phyloP scores from a whole-genome alignment of 371 early-diverging fungal species.

The Zopfochytrium polystomum region DNA sequence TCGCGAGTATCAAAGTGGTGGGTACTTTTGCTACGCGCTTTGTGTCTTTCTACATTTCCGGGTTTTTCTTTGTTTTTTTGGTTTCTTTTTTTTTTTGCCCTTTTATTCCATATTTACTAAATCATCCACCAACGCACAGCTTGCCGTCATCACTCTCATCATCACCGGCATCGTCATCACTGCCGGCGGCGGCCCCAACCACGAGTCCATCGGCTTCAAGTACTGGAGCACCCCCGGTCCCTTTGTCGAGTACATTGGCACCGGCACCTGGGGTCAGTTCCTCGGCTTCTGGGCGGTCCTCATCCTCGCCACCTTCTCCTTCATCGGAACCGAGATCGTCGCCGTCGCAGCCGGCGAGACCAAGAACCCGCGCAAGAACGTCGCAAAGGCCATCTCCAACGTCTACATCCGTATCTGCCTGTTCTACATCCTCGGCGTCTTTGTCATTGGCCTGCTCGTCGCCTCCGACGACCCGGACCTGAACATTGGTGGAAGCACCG shows the following conservation, averaged over 20 bases:
- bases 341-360: slow-evolving; percentile 56
- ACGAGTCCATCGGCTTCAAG: slow-evolving; percentile 17
- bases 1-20: slow-evolving; percentile 29
- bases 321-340: slow-evolving; percentile 65
- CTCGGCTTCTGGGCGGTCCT: not conserved
- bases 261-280: not conserved
- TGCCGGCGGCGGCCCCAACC: slow-evolving; percentile 16
- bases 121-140: too few relatives aligned
- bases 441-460: slow-evolving; percentile 5
- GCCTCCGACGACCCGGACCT: not conserved
- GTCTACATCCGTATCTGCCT: slow-evolving; percentile 16
- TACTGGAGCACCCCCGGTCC: slow-evolving; percentile 25
- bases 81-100: too few relatives aligned
- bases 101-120: too few relatives aligned
- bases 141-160: slow-evolving; percentile 9
- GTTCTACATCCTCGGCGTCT: slow-evolving; percentile 16
- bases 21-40: too few relatives aligned
- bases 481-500: not conserved
- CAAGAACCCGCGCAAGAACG: slow-evolving; percentile 28
- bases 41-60: too few relatives aligned
- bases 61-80: too few relatives aligned
- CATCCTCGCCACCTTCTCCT: slow-evolving; percentile 22
- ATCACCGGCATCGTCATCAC: slow-evolving; percentile 33
- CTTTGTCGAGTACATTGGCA: slow-evolving; percentile 7
- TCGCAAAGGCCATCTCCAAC: not conserved